Conservation (phyloP, 2,329 filamentous ascomycete genomes). For the Waltergamsia citrina region DNA sequence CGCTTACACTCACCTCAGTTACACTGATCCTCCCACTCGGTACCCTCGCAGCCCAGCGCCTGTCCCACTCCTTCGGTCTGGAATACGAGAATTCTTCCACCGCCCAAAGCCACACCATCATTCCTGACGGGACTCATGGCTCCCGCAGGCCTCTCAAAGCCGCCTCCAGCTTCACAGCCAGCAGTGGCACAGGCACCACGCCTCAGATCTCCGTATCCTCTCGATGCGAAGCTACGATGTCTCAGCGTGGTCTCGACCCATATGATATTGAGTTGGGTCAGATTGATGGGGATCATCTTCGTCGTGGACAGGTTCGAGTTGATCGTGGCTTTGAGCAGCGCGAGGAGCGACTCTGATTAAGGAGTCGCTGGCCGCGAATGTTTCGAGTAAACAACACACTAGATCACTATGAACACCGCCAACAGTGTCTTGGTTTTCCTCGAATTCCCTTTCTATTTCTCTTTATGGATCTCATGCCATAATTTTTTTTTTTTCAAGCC, state of each 20-base stretch:
- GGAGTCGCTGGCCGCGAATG: no score
- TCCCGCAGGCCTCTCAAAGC: conserved; percentile 9
- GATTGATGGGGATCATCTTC: conserved; percentile 10
- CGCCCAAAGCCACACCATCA: not conserved
- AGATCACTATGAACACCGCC: no score
- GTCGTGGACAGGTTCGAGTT: conserved; percentile 15
- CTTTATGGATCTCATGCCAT: no score
- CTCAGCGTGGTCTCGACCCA: conserved; percentile 11
- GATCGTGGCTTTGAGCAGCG: conserved; percentile 19
- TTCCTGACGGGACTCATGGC: conserved; percentile 3
- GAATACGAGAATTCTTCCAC: conserved; percentile 5
- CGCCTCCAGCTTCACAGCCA: conserved; percentile 4
- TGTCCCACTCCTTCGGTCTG: conserved; percentile 17
- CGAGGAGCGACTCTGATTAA: conserved; percentile 17
- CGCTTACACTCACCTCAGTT: conserved; percentile 38
- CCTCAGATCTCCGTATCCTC: conserved; percentile 13
- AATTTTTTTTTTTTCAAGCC: no score
- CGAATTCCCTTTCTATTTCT: no score
- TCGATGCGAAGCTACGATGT: conserved; percentile 12
- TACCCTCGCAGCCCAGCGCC: conserved; percentile 38
- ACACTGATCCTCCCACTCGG: conserved; percentile 42
- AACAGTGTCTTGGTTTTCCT: no score
- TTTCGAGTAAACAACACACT: no score
- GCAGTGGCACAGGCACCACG: conserved; percentile 7
- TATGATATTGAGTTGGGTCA: conserved; percentile 21